Conservation (phyloP, 257 asterid genomes). For the Primulina huaijiensis region DNA sequence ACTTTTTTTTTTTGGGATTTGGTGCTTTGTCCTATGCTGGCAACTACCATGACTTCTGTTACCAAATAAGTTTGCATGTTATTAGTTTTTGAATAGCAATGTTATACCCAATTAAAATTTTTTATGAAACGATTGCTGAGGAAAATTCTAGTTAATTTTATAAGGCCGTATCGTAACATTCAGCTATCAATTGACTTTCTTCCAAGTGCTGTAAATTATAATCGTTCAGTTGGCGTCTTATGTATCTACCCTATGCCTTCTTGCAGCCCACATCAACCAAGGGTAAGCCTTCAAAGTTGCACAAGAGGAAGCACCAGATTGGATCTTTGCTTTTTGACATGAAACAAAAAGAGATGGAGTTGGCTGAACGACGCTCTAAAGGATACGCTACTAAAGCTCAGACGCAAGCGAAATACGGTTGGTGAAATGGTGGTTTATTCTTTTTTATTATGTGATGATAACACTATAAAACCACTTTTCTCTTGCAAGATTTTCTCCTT, state of each 20-base stretch:
- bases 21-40: neutral
- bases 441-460: conserved; percentile 10
- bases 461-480: neutral
- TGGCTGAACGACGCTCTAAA: conserved; percentile 76
- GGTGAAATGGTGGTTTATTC: conserved; percentile 39
- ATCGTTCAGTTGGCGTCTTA: conserved; percentile 7
- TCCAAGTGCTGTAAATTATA: neutral
- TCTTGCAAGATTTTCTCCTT: neutral
- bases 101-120: neutral
- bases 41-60: neutral
- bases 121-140: neutral
- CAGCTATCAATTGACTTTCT: neutral
- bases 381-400: conserved; percentile 91
- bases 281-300: conserved; percentile 91
- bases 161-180: neutral
- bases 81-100: neutral
- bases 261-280: conserved; percentile 77
- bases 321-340: conserved; percentile 68
- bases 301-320: conserved; percentile 93
- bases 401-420: conserved; percentile 96
- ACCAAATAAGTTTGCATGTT: too few species aligned
- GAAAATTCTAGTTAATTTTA: neutral
- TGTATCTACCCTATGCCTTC: conserved; percentile 16
- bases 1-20: neutral
- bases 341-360: conserved; percentile 83